Percentiles rank a stretch among this genome's conserved stretches.
Conservation (phyloP, 2,329 filamentous ascomycete genomes). For the Arachnomyces sp. region DNA sequence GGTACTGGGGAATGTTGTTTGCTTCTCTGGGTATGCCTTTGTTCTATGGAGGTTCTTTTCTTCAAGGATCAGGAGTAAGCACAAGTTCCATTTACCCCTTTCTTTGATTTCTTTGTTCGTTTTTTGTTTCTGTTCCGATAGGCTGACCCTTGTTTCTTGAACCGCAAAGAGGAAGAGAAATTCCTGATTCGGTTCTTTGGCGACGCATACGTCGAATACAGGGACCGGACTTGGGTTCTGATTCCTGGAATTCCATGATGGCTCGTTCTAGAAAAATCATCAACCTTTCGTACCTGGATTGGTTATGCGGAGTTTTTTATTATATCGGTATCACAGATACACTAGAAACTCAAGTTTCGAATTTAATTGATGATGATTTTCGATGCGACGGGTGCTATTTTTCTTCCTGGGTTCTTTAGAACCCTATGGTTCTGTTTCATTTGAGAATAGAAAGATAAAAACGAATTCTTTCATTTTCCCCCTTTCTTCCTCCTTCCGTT, state of each 20-base stretch:
- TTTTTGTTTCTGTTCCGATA: slow-evolving; percentile 1
- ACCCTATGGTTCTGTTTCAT: too few species aligned
- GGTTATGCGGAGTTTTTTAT: too few species aligned
- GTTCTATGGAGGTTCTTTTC: slow-evolving; percentile 85
- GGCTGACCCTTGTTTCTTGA: not conserved
- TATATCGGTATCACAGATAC: too few species aligned
- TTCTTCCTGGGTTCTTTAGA: too few species aligned
- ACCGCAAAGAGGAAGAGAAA: slow-evolving; percentile 61
- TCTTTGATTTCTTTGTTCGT: not conserved
- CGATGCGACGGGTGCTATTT: too few species aligned
- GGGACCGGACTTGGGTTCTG: slow-evolving; percentile 59
- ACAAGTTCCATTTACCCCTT: not conserved
- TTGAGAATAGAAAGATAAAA: too few species aligned
- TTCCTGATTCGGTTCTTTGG: slow-evolving; percentile 76
- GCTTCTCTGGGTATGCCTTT: slow-evolving; percentile 61
- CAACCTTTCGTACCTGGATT: not conserved
- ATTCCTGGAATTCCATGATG: slow-evolving; percentile 64
- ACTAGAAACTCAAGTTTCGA: too few species aligned
- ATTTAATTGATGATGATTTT: too few species aligned
- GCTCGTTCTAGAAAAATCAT: not conserved
- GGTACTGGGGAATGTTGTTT: slow-evolving; percentile 74
- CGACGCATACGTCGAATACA: slow-evolving; percentile 68
- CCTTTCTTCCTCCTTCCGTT: too few species aligned
- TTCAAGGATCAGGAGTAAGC: slow-evolving; percentile 56
- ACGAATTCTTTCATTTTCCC: too few species aligned